Conservation (phyloP, 306 rosid genomes). For the Alnus rubra region DNA sequence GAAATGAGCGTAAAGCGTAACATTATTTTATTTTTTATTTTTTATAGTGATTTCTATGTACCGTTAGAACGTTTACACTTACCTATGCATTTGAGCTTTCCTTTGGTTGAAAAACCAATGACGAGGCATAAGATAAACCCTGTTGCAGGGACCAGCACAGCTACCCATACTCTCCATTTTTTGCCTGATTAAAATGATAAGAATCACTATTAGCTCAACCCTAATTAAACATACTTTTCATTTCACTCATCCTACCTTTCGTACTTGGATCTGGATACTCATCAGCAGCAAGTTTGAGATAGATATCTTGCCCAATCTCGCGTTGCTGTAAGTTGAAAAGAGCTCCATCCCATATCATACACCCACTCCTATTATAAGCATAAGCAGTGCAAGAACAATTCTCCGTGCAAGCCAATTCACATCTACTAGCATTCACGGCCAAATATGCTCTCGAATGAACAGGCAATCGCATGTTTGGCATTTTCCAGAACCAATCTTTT, state of each 20-base stretch:
- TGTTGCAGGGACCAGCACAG: background rate
- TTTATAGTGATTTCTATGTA: too few species aligned
- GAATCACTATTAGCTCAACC: background rate
- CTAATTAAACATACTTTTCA: background rate
- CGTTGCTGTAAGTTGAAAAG: too few species aligned
- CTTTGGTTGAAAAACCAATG: background rate
- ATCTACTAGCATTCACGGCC: background rate
- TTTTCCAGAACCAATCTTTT: constrained; percentile 2
- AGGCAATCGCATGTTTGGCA: background rate
- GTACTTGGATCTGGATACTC: background rate
- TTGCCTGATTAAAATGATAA: background rate
- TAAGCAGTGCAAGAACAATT: background rate
- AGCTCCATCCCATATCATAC: too few species aligned
- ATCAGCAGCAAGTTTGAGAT: too few species aligned
- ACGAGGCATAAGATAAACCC: background rate
- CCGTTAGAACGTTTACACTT: too few species aligned
- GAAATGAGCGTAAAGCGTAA: too few species aligned
- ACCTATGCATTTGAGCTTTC: background rate
- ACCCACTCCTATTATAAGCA: background rate
- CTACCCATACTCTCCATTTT: background rate
- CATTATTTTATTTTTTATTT: too few species aligned
- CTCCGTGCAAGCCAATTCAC: background rate
- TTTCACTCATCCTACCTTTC: too few species aligned
- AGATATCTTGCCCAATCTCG: too few species aligned
- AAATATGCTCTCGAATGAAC: background rate